A percentile compares a stretch with the other conserved stretches of the same genome.
Evolutionary conservation across 768 basidiomycete species (phyloP).

Genomic region (Xerocomellus dryophilus): DNA sequence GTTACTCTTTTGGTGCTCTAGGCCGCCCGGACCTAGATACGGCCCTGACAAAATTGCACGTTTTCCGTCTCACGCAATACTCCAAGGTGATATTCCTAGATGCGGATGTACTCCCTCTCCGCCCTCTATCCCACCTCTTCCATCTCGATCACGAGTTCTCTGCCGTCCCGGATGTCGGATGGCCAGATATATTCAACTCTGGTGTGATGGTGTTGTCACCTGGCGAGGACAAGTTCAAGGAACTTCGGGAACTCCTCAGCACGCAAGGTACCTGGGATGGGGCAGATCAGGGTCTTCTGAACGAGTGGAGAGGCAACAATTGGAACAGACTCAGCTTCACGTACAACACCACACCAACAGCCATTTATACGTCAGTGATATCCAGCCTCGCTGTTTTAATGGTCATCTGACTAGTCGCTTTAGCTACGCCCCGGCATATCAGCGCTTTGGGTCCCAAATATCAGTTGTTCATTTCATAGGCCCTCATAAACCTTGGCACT

Average conservation of each 20-base stretch:
- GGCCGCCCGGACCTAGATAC: constrained; percentile 92
- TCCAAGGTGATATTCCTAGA: constrained; percentile 87
- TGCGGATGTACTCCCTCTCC: constrained; percentile 85
- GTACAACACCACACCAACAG: constrained; percentile 97
- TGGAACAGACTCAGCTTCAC: constrained; percentile 97
- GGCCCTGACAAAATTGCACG: constrained; percentile 94
- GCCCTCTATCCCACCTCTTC: constrained; percentile 93
- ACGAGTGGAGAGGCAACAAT: constrained; percentile 83
- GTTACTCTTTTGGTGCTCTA: constrained; percentile 32
- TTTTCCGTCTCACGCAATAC: constrained; percentile 88
- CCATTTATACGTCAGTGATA: constrained; percentile 84
- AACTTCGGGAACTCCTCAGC: constrained; percentile 67
- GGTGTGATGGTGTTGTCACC: constrained; percentile 89
- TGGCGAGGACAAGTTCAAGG: constrained; percentile 75
- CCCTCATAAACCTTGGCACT: constrained; percentile 91
- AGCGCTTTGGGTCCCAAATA: constrained; percentile 86
- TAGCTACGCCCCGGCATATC: constrained; percentile 96
- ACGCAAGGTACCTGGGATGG: constrained; percentile 92
- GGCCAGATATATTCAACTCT: constrained; percentile 99
- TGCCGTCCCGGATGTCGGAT: constrained; percentile 94
- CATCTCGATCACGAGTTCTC: constrained; percentile 77
- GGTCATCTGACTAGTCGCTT: constrained; percentile 24
- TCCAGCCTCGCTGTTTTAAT: constrained; percentile 22
- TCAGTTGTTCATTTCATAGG: constrained; percentile 93
- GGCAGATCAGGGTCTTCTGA: constrained; percentile 96